phyloP scores from a whole-genome alignment of 2,329 filamentous ascomycete species.

The Monilinia polystroma region DNA sequence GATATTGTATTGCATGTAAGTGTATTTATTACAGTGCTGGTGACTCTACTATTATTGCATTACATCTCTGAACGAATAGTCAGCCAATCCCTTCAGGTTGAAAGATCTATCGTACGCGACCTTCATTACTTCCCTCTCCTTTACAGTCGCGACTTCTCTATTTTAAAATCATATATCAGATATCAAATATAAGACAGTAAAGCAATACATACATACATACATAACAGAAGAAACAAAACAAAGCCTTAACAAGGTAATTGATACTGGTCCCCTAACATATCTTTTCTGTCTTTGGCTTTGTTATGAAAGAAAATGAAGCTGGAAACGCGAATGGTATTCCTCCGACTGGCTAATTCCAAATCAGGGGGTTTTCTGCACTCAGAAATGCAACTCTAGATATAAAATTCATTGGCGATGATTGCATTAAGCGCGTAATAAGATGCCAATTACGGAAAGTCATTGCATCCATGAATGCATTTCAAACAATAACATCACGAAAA shows the following conservation, averaged over 20 bases:
- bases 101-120: constrained; percentile 29
- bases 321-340: constrained; percentile 32
- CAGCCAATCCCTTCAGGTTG: not conserved
- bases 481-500: too few species aligned
- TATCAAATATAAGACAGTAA: not conserved
- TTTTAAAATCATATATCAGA: not conserved
- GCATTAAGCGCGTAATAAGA: constrained; percentile 38
- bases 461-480: not conserved
- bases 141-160: constrained; percentile 14
- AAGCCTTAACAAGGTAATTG: constrained; percentile 31
- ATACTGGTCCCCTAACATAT: constrained; percentile 30
- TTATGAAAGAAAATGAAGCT: constrained; percentile 30
- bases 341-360: constrained; percentile 31
- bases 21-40: too few species aligned
- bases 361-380: constrained; percentile 23
- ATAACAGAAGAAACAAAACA: constrained; percentile 28
- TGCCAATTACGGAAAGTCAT: constrained; percentile 11
- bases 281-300: constrained; percentile 29
- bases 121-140: constrained; percentile 17
- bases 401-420: constrained; percentile 29
- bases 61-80: too few species aligned
- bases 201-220: not conserved
- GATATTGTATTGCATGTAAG: too few species aligned
- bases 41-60: too few species aligned
- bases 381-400: not conserved